phyloP scores from a whole-genome alignment of 2,329 filamentous ascomycete species.

The Emergomyces africanus region DNA sequence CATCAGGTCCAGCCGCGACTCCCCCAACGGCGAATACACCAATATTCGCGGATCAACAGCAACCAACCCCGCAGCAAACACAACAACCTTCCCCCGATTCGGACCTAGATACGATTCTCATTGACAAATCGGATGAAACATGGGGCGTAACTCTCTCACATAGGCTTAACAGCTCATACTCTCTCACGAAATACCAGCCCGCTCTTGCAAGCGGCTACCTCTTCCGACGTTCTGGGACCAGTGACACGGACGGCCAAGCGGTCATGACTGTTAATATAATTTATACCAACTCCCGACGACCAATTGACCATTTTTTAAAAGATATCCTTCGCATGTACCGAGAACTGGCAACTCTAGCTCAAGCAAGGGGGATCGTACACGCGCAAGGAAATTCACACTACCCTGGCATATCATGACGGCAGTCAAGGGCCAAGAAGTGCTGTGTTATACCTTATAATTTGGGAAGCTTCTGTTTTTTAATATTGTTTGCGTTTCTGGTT shows the following conservation, averaged over 20 bases:
- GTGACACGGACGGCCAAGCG: slow-evolving; percentile 29
- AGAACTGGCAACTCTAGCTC: slow-evolving; percentile 31
- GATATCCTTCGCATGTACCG: slow-evolving; percentile 34
- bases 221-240: slow-evolving; percentile 31
- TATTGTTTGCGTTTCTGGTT: not conserved
- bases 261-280: slow-evolving; percentile 32
- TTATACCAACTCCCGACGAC: slow-evolving; percentile 18
- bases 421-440: slow-evolving; percentile 28
- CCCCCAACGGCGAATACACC: slow-evolving; percentile 13
- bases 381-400: slow-evolving; percentile 26
- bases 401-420: slow-evolving; percentile 38
- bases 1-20: slow-evolving; percentile 28
- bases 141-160: slow-evolving; percentile 46
- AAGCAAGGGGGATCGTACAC: slow-evolving; percentile 29
- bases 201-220: slow-evolving; percentile 35
- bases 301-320: slow-evolving; percentile 24
- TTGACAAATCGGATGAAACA: slow-evolving; percentile 47
- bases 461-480: not conserved
- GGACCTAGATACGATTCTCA: slow-evolving; percentile 44
- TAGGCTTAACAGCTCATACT: slow-evolving; percentile 29
- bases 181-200: slow-evolving; percentile 30
- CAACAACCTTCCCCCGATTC: slow-evolving; percentile 21
- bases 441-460: slow-evolving; percentile 28
- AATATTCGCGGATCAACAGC: slow-evolving; percentile 17
- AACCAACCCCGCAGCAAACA: slow-evolving; percentile 25